Conservation (phyloP, 768 basidiomycete genomes). For the Boletellus sp. region DNA sequence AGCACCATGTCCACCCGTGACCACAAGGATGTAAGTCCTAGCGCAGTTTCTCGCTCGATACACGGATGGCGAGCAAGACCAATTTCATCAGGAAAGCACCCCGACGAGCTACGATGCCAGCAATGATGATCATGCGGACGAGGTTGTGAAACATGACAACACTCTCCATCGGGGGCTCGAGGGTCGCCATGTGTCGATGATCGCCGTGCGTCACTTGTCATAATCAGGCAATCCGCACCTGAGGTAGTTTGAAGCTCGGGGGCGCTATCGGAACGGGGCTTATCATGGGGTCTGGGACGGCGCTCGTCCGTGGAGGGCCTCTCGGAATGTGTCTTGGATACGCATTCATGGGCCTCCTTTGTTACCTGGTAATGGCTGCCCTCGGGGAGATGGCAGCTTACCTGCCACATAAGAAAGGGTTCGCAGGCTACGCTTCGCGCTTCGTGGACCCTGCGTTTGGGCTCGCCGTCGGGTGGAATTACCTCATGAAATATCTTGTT, state of each 20-base stretch:
- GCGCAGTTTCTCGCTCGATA: too few species aligned
- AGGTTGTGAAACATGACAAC: constrained; percentile 21
- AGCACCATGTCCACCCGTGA: too few species aligned
- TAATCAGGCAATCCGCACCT: not conserved
- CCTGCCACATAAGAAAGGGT: constrained; percentile 60
- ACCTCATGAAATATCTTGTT: constrained; percentile 61
- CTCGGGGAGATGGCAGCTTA: constrained; percentile 38
- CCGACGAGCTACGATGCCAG: not conserved
- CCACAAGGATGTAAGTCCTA: too few species aligned
- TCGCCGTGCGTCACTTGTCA: constrained; percentile 37
- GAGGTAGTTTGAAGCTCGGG: not conserved
- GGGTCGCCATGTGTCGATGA: constrained; percentile 58
- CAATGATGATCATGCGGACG: constrained; percentile 19
- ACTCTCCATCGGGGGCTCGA: constrained; percentile 52
- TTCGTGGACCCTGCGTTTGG: constrained; percentile 70
- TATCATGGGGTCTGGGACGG: too few species aligned
- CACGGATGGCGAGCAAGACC: not conserved
- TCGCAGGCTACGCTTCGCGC: constrained; percentile 59
- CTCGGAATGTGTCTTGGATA: constrained; percentile 17
- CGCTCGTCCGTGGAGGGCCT: too few species aligned
- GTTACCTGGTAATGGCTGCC: constrained; percentile 53
- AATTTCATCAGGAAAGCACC: not conserved
- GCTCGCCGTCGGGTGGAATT: constrained; percentile 50
- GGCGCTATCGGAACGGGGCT: too few species aligned
- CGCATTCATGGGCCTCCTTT: constrained; percentile 21